A percentile compares a stretch with the other conserved stretches of the same genome.
Conservation (phyloP, 2,329 filamentous ascomycete genomes). For the Fusarium globosum region DNA sequence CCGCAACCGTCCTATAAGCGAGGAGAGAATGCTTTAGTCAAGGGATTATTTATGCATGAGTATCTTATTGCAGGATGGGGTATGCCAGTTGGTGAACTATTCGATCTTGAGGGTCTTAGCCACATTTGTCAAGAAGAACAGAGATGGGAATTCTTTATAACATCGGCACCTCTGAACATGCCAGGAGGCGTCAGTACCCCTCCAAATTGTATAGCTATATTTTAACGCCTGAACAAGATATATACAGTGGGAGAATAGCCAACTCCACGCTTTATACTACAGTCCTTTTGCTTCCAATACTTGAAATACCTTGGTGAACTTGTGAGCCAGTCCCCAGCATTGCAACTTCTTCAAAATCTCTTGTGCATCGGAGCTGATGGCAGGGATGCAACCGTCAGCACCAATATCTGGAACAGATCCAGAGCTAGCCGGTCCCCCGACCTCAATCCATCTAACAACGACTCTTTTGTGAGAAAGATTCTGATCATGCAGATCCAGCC, state of each 20-base stretch:
- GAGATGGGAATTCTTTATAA: slow-evolving; percentile 7
- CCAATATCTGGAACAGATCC: slow-evolving; percentile 1
- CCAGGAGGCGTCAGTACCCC: slow-evolving; percentile 6
- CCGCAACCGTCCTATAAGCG: neutral
- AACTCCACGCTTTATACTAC: neutral
- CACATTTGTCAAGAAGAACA: neutral
- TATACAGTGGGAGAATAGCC: rapidly evolving
- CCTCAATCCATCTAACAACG: neutral
- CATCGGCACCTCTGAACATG: slow-evolving; percentile 1
- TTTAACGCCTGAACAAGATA: neutral
- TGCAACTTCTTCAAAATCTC: neutral
- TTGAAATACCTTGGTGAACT: neutral
- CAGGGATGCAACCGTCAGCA: neutral
- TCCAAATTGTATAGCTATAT: slow-evolving; percentile 10
- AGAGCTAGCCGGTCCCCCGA: neutral
- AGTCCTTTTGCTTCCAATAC: neutral
- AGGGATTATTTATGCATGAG: slow-evolving; percentile 3
- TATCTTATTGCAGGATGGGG: slow-evolving; percentile 2
- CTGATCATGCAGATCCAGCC: neutral
- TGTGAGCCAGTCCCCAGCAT: neutral
- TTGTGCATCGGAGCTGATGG: neutral
- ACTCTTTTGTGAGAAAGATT: neutral
- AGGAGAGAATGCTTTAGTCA: neutral
- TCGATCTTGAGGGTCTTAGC: neutral
- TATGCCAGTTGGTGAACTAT: neutral